Evolutionary conservation across 2,329 filamentous ascomycete genomes (phyloP).

Genomic region (Calonectria pseudoreteaudii): DNA sequence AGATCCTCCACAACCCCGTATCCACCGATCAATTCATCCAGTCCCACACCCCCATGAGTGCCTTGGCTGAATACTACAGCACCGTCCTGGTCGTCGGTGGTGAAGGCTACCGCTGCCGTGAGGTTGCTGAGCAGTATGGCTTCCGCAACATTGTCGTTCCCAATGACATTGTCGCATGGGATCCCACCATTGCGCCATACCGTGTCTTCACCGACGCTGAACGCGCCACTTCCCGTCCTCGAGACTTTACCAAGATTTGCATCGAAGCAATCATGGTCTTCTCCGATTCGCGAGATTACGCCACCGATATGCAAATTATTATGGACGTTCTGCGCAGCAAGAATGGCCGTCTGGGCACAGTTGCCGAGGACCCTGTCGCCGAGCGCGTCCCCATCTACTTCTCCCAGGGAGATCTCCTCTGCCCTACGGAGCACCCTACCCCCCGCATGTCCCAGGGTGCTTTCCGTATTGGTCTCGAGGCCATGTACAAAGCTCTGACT

Average conservation of each 20-base stretch:
- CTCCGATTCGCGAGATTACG: constrained; percentile 94
- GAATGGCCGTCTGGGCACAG: constrained; percentile 79
- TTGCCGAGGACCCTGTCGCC: constrained; percentile 49
- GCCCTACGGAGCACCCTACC: constrained; percentile 83
- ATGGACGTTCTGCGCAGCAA: constrained; percentile 82
- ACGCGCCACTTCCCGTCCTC: constrained; percentile 73
- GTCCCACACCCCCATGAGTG: constrained; percentile 83
- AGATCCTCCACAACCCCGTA: constrained; percentile 48
- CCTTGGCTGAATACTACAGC: constrained; percentile 80
- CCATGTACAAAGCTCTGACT: constrained; percentile 80
- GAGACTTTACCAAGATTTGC: constrained; percentile 80
- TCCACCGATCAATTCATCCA: constrained; percentile 74
- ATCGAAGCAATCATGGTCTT: constrained; percentile 91
- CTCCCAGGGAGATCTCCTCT: constrained; percentile 87
- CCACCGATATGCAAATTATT: constrained; percentile 84
- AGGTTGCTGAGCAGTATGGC: constrained; percentile 69
- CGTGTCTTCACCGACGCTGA: constrained; percentile 72
- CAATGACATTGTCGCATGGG: constrained; percentile 79
- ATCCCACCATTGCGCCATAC: constrained; percentile 86
- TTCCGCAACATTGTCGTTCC: constrained; percentile 85
- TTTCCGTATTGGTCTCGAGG: constrained; percentile 82
- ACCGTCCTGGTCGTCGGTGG: constrained; percentile 82
- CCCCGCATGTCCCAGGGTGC: constrained; percentile 89
- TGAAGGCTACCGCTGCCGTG: constrained; percentile 77
- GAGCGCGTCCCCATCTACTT: constrained; percentile 81